phyloP scores from a whole-genome alignment of 306 rosid species.

The Morella rubra region DNA sequence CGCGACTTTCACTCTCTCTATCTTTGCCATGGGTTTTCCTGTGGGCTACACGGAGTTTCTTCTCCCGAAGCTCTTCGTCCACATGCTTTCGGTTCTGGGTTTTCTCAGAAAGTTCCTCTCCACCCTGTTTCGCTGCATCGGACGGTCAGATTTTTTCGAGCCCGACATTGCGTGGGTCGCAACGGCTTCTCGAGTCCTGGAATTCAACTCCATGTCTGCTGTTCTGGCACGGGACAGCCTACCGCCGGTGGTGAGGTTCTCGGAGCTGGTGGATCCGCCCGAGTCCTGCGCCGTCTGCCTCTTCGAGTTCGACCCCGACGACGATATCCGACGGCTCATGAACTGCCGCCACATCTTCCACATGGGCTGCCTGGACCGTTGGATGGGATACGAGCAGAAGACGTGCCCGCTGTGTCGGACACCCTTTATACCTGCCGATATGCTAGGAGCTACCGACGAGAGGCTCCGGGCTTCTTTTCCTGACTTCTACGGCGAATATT shows the following conservation, averaged over 20 bases:
- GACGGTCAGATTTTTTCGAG: conserved; percentile 61
- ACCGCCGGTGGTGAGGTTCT: conserved; percentile 67
- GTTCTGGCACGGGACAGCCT: conserved; percentile 57
- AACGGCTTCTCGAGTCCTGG: conserved; percentile 21
- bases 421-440: conserved; percentile 56
- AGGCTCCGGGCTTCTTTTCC: conserved; percentile 63
- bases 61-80: conserved; percentile 62
- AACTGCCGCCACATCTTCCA: conserved; percentile 90
- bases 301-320: conserved; percentile 65
- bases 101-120: conserved; percentile 54
- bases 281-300: conserved; percentile 82
- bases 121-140: conserved; percentile 39
- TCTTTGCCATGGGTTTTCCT: conserved; percentile 64
- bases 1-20: neutral
- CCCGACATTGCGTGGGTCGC: conserved; percentile 53
- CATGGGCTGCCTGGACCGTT: conserved; percentile 74
- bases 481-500: conserved; percentile 44
- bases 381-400: conserved; percentile 81
- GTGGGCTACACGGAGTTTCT: conserved; percentile 63
- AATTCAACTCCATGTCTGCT: conserved; percentile 50
- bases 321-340: conserved; percentile 68
- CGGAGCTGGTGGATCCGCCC: conserved; percentile 55
- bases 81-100: conserved; percentile 49
- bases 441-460: conserved; percentile 55
- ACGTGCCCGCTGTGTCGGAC: conserved; percentile 89